phyloP scores from a whole-genome alignment of 495 filamentous ascomycete genomes.

The Cryomyces antarcticus region DNA sequence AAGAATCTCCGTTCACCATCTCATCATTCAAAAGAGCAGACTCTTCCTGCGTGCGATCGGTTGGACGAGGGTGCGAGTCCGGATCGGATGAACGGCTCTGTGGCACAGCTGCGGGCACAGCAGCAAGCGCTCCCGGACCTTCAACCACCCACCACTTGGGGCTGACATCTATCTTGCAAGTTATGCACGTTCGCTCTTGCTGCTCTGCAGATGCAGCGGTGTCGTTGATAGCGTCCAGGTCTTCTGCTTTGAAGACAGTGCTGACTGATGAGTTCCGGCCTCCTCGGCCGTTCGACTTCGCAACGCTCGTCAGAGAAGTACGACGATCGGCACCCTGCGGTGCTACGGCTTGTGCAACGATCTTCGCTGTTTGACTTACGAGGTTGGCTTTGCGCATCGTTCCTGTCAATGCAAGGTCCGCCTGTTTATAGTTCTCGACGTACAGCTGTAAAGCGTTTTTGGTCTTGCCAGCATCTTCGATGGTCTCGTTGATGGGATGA shows the following conservation, averaged over 20 bases:
- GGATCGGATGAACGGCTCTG: too few species aligned
- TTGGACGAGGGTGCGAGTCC: too few species aligned
- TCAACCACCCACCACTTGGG: conserved; percentile 34
- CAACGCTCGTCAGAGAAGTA: conserved; percentile 3
- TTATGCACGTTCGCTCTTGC: conserved; percentile 16
- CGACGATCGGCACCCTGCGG: not conserved
- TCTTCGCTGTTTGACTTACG: conserved; percentile 21
- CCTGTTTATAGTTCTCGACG: conserved; percentile 78
- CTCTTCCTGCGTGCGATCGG: too few species aligned
- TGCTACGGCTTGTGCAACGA: not conserved
- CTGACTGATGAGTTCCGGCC: conserved; percentile 3
- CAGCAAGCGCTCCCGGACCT: not conserved
- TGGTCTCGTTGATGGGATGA: conserved; percentile 61
- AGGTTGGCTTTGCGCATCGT: conserved; percentile 75
- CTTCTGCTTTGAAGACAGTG: conserved; percentile 7
- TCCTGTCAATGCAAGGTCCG: conserved; percentile 71
- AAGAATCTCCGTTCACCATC: too few species aligned
- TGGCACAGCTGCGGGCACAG: too few species aligned
- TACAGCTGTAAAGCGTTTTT: conserved; percentile 70
- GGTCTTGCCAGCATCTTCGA: conserved; percentile 36
- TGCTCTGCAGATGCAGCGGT: conserved; percentile 3
- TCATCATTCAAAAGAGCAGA: too few species aligned
- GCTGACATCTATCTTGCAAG: conserved; percentile 37
- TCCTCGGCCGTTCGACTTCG: conserved; percentile 6
- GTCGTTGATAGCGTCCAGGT: not conserved